Evolutionary conservation across 129 eudicot genomes (phyloP).

Genomic region (Pulicaria dysenterica): DNA sequence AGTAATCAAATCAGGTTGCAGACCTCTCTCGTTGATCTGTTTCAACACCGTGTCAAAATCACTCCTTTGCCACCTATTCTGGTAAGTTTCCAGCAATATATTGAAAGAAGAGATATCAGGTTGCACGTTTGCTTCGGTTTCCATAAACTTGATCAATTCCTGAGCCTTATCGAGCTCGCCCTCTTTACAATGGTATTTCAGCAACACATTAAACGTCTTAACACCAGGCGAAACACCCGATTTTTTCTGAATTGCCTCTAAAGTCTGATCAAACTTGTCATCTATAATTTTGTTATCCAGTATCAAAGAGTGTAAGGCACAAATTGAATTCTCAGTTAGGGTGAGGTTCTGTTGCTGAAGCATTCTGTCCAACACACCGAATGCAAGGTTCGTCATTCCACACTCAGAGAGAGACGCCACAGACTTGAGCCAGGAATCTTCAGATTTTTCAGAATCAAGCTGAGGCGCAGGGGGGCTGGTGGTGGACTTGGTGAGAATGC

Average conservation of each 20-base stretch:
- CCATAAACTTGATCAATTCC: slow-evolving; percentile 41
- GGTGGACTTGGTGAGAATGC: slow-evolving; percentile 30
- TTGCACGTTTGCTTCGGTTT: slow-evolving; percentile 22
- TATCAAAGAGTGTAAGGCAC: slow-evolving; percentile 44
- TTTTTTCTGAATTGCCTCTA: slow-evolving; percentile 17
- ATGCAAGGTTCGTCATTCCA: slow-evolving; percentile 52
- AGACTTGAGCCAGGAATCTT: slow-evolving; percentile 43
- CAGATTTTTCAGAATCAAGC: slow-evolving; percentile 44
- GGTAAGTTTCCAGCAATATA: slow-evolving; percentile 41
- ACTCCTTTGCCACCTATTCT: slow-evolving; percentile 35
- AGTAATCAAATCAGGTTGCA: slow-evolving; percentile 43
- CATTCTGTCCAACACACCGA: slow-evolving; percentile 46
- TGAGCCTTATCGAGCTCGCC: slow-evolving; percentile 38
- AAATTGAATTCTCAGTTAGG: slow-evolving; percentile 43
- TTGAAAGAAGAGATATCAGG: slow-evolving; percentile 49
- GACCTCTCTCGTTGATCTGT: slow-evolving; percentile 37
- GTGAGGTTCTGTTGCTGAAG: slow-evolving; percentile 23
- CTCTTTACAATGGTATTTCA: slow-evolving; percentile 40
- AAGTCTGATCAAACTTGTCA: slow-evolving; percentile 37
- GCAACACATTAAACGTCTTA: slow-evolving; percentile 34
- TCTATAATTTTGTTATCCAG: slow-evolving; percentile 35
- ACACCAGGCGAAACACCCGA: slow-evolving; percentile 41
- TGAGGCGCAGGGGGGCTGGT: slow-evolving; percentile 22
- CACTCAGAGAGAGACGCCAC: slow-evolving; percentile 42
- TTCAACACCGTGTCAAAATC: slow-evolving; percentile 46